Evolutionary conservation across 2,329 filamentous ascomycete genomes (phyloP), one percentile per base, ranked within the genome.

Genomic region (Arthrinium phaeospermum): DNA sequence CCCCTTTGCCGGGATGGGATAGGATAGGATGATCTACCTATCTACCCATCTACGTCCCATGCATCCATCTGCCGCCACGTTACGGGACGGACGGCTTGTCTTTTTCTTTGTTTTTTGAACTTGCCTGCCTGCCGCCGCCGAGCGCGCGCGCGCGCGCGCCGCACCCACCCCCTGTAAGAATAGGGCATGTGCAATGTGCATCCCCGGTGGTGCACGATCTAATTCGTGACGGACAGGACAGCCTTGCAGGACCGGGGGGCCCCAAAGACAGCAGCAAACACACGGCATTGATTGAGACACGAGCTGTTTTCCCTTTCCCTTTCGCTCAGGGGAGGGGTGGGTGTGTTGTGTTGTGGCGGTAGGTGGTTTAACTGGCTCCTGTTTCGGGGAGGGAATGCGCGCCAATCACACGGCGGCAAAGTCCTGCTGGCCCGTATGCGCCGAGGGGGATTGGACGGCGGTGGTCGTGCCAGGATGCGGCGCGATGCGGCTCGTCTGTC

Each of bases 301-400:
- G 24, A 22, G n/a, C 57, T 13, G 22, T n/a, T 57, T 57, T 14
- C n/a, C 51, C 19, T 14, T 16, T 16, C 51, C 51, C 46, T 22
- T 47, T 47, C 19, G 24, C 24, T 57, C 34, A n/a, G 37, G 34
- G 27, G 53, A 30, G 57, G 16, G 53, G 30, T 22, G 46, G n/a
- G n/a, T n/a, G n/a, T n/a, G n/a, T n/a, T 30, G 27, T 30, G 27
- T 2, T n/a, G 46, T 49, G 53, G 46, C n/a, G 53, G 22, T n/a
- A 34, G 53, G 16, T n/a, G 57, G 37, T 41, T 19, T 41, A 10
- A 14, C 57, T 64, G 57, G 30, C 30, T n/a, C 22, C 57, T 24
- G 57, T n/a, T 64, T 64, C 53, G 53, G 53, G 57, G 30, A 19
- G 57, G 34, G 34, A 64, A 64, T 64, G 57, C 57, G 57, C 57